These are phyloP conservation scores for Rhazya stricta DNA, from an alignment of 257 asterid species.

Conservation along the genomic window DNA sequence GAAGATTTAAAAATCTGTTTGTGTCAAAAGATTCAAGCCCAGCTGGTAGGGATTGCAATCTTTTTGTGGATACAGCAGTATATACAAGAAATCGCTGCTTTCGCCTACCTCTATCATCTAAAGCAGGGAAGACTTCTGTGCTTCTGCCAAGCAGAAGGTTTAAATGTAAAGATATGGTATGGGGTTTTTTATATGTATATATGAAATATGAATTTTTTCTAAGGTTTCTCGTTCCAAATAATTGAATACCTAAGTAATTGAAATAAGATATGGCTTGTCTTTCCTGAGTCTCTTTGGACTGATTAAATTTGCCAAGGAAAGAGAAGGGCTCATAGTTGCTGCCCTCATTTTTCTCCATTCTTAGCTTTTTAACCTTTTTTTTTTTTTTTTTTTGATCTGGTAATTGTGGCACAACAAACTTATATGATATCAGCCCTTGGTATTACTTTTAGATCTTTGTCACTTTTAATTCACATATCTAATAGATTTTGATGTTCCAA, in stretches of 20 bases:
- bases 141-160: slow-evolving; percentile 93
- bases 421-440: no score
- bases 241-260: neutral
- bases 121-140: slow-evolving; percentile 80
- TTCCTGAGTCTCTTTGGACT: neutral
- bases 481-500: no score
- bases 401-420: no score
- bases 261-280: neutral
- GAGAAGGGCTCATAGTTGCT: neutral
- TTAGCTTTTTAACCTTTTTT: neutral
- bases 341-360: neutral
- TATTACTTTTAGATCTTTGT: no score
- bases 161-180: slow-evolving; percentile 79
- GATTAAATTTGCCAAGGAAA: no score
- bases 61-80: slow-evolving; percentile 92
- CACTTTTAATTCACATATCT: no score
- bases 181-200: slow-evolving; percentile 15
- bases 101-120: slow-evolving; percentile 85
- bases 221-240: neutral
- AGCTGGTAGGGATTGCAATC: slow-evolving; percentile 36
- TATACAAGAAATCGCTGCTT: slow-evolving; percentile 94
- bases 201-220: slow-evolving; percentile 4
- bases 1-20: slow-evolving; percentile 51
- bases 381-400: no score
- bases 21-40: slow-evolving; percentile 62